Conservation (phyloP, 495 filamentous ascomycete genomes). For the Neurospora intermedia region DNA sequence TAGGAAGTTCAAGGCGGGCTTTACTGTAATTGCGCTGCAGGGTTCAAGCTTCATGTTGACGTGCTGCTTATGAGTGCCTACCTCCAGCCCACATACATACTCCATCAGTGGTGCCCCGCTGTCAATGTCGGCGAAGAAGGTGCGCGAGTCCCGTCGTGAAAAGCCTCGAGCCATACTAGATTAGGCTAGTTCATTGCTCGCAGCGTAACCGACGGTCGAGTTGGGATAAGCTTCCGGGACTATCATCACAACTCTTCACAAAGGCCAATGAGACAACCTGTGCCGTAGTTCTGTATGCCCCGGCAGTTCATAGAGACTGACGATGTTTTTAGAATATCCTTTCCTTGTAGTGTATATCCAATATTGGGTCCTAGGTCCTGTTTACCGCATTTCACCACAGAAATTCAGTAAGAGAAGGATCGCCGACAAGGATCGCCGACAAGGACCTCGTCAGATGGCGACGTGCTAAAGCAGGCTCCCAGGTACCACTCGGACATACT, state of each 20-base stretch:
- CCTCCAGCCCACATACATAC: neutral
- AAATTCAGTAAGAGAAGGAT: neutral
- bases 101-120: neutral
- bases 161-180: neutral
- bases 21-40: neutral
- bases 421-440: neutral
- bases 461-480: neutral
- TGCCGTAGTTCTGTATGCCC: neutral
- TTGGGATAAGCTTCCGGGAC: neutral
- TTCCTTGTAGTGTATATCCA: neutral
- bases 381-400: neutral
- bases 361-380: neutral
- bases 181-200: neutral
- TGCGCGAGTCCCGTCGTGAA: neutral
- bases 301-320: neutral
- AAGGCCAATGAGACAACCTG: neutral
- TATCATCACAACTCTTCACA: neutral
- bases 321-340: neutral
- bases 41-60: neutral
- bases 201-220: neutral
- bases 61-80: neutral
- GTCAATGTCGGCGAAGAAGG: neutral
- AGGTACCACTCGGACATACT: neutral
- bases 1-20: neutral
- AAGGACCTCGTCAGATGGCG: neutral